These are phyloP conservation scores for Blastomyces percursus DNA, from an alignment of 2,329 filamentous ascomycete genomes.

Conservation along the genomic window DNA sequence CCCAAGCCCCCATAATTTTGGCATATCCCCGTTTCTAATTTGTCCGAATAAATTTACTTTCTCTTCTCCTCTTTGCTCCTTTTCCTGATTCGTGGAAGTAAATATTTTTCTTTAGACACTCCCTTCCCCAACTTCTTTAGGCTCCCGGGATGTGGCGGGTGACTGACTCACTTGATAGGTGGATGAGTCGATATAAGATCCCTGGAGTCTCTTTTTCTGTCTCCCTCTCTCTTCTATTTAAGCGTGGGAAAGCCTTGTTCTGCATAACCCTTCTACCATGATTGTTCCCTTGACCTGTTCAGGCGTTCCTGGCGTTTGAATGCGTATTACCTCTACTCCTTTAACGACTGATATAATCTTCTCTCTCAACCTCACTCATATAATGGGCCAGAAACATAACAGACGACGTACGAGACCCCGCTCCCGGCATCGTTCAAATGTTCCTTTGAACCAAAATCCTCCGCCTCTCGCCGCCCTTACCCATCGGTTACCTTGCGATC, in stretches of 20 bases:
- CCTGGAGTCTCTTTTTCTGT: not conserved
- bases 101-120: not conserved
- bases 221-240: not conserved
- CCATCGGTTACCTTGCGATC: slow-evolving; percentile 14
- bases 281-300: not conserved
- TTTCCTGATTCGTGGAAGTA: slow-evolving; percentile 1
- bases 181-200: not conserved
- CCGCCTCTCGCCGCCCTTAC: slow-evolving; percentile 14
- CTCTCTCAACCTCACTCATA: not conserved
- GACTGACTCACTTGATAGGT: slow-evolving; percentile 8
- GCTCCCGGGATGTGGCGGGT: not conserved
- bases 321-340: not conserved
- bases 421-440: slow-evolving; percentile 25
- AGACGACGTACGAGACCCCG: slow-evolving; percentile 35
- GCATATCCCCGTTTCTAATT: not conserved
- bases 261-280: not conserved
- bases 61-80: not conserved
- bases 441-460: slow-evolving; percentile 12
- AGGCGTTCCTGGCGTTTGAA: slow-evolving; percentile 5
- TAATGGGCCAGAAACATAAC: slow-evolving; percentile 39
- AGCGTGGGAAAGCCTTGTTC: not conserved
- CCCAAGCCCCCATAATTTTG: slow-evolving; percentile 7
- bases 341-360: not conserved
- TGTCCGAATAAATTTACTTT: not conserved
- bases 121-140: not conserved